Percentiles rank a stretch among this genome's conserved stretches.
phyloP scores from a whole-genome alignment of 106 monocot species.

The Allium cepa region DNA sequence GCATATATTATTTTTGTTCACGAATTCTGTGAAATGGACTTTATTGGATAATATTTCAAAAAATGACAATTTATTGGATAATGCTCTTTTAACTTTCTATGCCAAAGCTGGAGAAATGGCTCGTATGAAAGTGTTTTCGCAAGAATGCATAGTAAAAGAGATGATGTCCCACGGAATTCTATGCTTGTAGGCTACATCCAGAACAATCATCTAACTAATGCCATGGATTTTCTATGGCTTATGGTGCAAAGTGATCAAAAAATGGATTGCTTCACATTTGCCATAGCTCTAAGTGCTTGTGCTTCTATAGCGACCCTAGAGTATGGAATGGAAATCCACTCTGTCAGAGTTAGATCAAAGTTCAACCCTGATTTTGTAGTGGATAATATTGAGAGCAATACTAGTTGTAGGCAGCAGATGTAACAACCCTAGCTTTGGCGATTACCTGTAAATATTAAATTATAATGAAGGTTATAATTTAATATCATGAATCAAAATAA shows the following conservation, averaged over 20 bases:
- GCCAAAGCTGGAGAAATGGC: slow-evolving; percentile 58
- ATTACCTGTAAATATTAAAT: no score
- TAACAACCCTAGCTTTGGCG: no score
- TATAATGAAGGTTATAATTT: no score
- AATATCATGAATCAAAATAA: no score
- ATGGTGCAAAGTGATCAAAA: slow-evolving; percentile 55
- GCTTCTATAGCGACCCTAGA: slow-evolving; percentile 69
- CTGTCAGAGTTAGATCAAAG: slow-evolving; percentile 35
- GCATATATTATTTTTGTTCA: no score
- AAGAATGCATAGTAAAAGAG: slow-evolving; percentile 50
- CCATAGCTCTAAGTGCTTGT: slow-evolving; percentile 63
- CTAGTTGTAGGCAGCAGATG: no score
- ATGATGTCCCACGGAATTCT: slow-evolving; percentile 75
- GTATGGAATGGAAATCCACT: slow-evolving; percentile 84
- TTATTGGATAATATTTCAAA: no score
- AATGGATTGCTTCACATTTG: slow-evolving; percentile 59
- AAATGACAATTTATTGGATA: no score
- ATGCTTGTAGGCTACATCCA: slow-evolving; percentile 85
- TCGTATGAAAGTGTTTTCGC: slow-evolving; percentile 48
- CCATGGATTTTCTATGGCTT: slow-evolving; percentile 80
- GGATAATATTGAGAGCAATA: no score
- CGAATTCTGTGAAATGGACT: no score
- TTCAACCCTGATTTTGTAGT: slow-evolving; percentile 57
- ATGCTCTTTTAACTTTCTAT: no score
- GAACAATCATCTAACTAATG: no score